These are phyloP conservation scores for Rutidosis leptorrhynchoides DNA, from an alignment of 129 eudicot species.

Conservation along the genomic window DNA sequence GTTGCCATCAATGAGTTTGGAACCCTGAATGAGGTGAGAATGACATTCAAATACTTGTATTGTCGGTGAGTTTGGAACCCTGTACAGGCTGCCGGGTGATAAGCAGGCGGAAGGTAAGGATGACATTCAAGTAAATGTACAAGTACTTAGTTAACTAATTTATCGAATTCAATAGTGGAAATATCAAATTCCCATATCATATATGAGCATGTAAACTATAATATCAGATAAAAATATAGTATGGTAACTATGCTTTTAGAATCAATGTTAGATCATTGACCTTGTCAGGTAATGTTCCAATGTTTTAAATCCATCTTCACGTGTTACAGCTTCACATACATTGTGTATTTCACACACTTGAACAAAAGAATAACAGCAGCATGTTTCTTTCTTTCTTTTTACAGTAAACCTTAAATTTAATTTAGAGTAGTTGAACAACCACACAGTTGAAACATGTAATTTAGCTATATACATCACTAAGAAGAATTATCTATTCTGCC, in stretches of 20 bases:
- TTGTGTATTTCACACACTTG: background rate
- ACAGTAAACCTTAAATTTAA: too few relatives aligned
- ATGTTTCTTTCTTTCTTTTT: background rate
- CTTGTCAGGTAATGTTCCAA: background rate
- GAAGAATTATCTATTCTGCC: constrained; percentile 20
- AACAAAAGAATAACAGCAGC: background rate
- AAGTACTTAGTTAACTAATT: too few relatives aligned
- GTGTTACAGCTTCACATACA: background rate
- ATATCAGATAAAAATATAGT: background rate
- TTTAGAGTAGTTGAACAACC: constrained; percentile 8
- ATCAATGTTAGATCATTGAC: background rate
- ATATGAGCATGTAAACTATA: background rate
- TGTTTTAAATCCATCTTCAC: background rate
- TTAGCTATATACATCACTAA: constrained; percentile 27
- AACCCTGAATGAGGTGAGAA: too few relatives aligned
- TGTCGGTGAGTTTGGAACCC: too few relatives aligned
- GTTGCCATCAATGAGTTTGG: too few relatives aligned
- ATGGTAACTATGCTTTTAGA: background rate
- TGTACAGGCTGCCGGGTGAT: too few relatives aligned
- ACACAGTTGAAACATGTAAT: constrained; percentile 26
- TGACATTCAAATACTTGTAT: too few relatives aligned
- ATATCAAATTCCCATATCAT: background rate
- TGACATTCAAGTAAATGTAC: too few relatives aligned
- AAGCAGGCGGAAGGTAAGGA: too few relatives aligned
- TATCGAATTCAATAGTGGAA: too few relatives aligned